A percentile compares a stretch with the other conserved stretches of the same genome.
Evolutionary conservation across 352 stramenopile species (phyloP).

Genomic region (Phytopythium mirpurense): DNA sequence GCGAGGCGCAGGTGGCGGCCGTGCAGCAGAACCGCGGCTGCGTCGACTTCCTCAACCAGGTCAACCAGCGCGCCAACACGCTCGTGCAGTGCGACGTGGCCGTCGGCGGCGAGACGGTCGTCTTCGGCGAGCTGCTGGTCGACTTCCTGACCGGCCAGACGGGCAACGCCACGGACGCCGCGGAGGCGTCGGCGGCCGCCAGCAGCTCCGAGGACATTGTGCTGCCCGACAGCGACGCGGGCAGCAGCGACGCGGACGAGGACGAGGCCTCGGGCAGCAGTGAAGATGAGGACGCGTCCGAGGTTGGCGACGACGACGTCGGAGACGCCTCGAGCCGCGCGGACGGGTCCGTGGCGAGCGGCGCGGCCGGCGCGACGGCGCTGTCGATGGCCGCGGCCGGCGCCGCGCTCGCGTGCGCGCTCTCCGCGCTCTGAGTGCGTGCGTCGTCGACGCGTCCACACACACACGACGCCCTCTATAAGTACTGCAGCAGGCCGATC

Average conservation of each 20-base stretch:
- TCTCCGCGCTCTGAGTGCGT: no score
- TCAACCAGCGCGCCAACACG: constrained; percentile 52
- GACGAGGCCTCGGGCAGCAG: background rate
- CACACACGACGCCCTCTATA: no score
- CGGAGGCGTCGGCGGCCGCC: constrained; percentile 5
- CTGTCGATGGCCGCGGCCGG: background rate
- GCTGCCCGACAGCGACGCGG: constrained; percentile 20
- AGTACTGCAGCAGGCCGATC: no score
- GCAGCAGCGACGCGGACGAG: constrained; percentile 7
- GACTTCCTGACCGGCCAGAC: constrained; percentile 51
- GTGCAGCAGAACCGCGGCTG: constrained; percentile 45
- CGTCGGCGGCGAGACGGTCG: constrained; percentile 30
- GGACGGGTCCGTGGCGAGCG: background rate
- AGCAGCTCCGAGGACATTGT: constrained; percentile 8
- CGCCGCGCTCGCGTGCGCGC: background rate
- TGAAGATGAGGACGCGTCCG: background rate
- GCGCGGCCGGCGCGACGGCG: background rate
- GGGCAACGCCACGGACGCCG: constrained; percentile 57
- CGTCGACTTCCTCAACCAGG: constrained; percentile 66
- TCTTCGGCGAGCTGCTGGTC: constrained; percentile 35
- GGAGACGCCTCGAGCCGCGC: background rate
- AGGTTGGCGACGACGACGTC: background rate
- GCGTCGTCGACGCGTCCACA: no score
- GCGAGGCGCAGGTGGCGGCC: constrained; percentile 30
- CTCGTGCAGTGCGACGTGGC: constrained; percentile 44